Percentiles rank a stretch among this genome's conserved stretches.
These are phyloP conservation scores for Xylaria sp. DNA, from an alignment of 2,329 filamentous ascomycete species.

Conservation along the genomic window DNA sequence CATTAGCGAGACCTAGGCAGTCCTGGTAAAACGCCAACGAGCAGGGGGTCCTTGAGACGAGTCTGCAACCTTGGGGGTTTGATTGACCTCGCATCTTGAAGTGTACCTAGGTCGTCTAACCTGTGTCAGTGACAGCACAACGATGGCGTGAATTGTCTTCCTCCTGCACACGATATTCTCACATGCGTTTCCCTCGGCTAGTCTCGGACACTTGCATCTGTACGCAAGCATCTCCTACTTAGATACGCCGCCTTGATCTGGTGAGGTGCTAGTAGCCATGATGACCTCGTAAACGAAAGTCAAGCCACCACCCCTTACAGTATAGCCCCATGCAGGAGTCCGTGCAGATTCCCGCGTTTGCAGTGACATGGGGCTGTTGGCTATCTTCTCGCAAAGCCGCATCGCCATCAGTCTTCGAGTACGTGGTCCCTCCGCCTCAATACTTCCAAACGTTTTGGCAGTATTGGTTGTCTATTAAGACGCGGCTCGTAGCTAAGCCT, in stretches of 20 bases:
- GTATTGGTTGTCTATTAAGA: not conserved
- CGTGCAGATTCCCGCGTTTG: no score
- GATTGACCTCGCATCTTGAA: constrained; percentile 29
- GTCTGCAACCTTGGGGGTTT: constrained; percentile 36
- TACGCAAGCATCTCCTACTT: not conserved
- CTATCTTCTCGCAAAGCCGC: not conserved
- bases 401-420: not conserved
- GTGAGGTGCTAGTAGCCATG: not conserved
- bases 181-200: not conserved
- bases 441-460: not conserved
- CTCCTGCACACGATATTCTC: constrained; percentile 2
- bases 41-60: constrained; percentile 34
- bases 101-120: not conserved
- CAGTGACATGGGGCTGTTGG: no score
- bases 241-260: not conserved
- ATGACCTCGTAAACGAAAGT: not conserved
- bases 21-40: constrained; percentile 28
- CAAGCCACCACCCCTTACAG: no score
- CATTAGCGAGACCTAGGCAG: constrained; percentile 29
- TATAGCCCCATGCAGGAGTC: no score
- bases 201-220: no score
- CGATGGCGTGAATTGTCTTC: not conserved
- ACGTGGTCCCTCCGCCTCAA: not conserved
- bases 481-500: not conserved
- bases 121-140: not conserved